Percentiles rank a stretch among this genome's conserved stretches.
Conservation (phyloP, 2,329 filamentous ascomycete genomes). For the Aspergillus eucalypticola region DNA sequence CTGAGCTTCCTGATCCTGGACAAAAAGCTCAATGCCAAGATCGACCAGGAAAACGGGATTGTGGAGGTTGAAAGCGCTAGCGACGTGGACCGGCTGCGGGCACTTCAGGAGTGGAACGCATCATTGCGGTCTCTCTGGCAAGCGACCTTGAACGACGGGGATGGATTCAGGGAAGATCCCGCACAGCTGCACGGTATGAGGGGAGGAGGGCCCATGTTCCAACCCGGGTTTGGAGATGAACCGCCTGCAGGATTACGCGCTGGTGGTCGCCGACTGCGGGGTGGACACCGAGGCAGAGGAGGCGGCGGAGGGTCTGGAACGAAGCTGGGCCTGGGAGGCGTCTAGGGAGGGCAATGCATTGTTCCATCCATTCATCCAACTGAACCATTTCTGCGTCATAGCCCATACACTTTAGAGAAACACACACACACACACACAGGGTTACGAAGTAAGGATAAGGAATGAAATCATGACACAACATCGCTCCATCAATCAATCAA, state of each 20-base stretch:
- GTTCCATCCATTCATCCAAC: not conserved
- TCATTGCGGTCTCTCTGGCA: conserved; percentile 70
- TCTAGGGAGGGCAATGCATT: not conserved
- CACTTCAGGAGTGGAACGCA: conserved; percentile 70
- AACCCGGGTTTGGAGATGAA: conserved; percentile 37
- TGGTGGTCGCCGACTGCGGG: conserved; percentile 25
- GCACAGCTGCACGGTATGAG: conserved; percentile 29
- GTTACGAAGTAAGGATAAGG: not conserved
- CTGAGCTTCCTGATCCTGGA: conserved; percentile 92
- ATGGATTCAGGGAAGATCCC: conserved; percentile 59
- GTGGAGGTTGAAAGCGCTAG: conserved; percentile 75
- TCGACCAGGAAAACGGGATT: conserved; percentile 83
- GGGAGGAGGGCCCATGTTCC: conserved; percentile 28
- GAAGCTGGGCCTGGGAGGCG: not conserved
- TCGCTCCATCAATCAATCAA: too few relatives aligned
- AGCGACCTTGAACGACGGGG: conserved; percentile 74
- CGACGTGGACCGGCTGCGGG: conserved; percentile 68
- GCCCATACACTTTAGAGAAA: not conserved
- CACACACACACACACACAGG: not conserved
- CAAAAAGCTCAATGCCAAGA: conserved; percentile 79
- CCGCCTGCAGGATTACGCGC: conserved; percentile 24
- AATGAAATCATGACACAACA: not conserved
- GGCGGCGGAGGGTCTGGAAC: conserved; percentile 7
- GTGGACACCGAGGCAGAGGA: conserved; percentile 29
- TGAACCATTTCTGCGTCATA: not conserved